Evolutionary conservation across 2,329 filamentous ascomycete genomes (phyloP).

Genomic region (Cladosporium austrohemisphaericum): DNA sequence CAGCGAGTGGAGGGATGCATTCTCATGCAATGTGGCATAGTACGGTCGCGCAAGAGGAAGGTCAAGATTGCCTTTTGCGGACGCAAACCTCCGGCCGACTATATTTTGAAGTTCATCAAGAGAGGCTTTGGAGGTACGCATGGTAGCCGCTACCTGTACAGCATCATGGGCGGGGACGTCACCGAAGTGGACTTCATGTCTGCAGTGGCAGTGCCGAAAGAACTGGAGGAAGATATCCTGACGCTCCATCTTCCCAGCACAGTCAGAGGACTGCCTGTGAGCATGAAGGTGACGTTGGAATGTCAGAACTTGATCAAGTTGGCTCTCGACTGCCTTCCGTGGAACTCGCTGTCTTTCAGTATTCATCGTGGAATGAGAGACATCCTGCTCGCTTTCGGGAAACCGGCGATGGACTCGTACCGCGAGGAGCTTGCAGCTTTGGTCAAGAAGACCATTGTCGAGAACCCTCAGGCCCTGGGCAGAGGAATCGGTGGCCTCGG

Average conservation of each 20-base stretch:
- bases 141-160: slow-evolving; percentile 4
- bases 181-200: slow-evolving; percentile 5
- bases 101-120: neutral
- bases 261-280: neutral
- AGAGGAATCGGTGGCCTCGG: too few relatives aligned
- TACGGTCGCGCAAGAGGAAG: neutral
- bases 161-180: slow-evolving; percentile 5
- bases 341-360: slow-evolving; percentile 1
- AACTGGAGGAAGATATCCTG: neutral
- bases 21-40: neutral
- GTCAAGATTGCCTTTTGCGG: slow-evolving; percentile 1
- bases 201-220: neutral
- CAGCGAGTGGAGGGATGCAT: neutral
- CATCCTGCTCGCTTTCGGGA: slow-evolving; percentile 4
- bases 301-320: neutral
- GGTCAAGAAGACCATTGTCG: neutral
- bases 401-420: neutral
- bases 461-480: neutral
- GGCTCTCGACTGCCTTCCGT: slow-evolving; percentile 1
- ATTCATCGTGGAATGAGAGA: slow-evolving; percentile 3
- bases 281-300: neutral
- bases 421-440: neutral
- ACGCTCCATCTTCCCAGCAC: neutral
- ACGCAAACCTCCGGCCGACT: neutral
- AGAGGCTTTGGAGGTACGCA: slow-evolving; percentile 2